Conservation (phyloP, 257 asterid species). For the Primulina tabacum region DNA sequence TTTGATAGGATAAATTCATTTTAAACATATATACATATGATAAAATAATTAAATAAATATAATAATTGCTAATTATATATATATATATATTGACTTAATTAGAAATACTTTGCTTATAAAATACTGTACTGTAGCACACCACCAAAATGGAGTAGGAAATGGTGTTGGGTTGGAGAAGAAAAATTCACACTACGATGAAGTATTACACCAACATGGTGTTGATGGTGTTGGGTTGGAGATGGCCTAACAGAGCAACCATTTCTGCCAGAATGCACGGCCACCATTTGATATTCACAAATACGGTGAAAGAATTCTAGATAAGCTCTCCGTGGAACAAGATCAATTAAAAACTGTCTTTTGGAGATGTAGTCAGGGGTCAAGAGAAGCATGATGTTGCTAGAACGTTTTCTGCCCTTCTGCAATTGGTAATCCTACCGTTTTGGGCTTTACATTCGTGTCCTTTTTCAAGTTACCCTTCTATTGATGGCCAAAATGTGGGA, state of each 20-base stretch:
- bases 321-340: conserved; percentile 45
- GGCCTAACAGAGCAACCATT: conserved; percentile 21
- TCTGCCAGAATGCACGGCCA: conserved; percentile 68
- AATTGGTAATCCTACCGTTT: conserved; percentile 52
- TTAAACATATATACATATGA: no score
- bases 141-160: no score
- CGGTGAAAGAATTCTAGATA: conserved; percentile 66
- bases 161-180: no score
- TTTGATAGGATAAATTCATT: no score
- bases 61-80: no score
- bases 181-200: no score
- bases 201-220: no score
- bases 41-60: no score
- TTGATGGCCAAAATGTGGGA: conserved; percentile 13
- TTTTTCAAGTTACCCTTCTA: not conserved
- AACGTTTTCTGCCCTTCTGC: conserved; percentile 93
- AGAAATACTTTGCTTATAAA: no score
- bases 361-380: conserved; percentile 73
- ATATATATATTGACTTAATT: no score
- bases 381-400: conserved; percentile 90
- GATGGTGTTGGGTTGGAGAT: no score
- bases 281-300: conserved; percentile 91
- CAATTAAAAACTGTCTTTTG: conserved; percentile 46
- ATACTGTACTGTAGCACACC: no score
- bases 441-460: not conserved